phyloP scores from a whole-genome alignment of 345 rosid genomes.

The Moringa oleifera region DNA sequence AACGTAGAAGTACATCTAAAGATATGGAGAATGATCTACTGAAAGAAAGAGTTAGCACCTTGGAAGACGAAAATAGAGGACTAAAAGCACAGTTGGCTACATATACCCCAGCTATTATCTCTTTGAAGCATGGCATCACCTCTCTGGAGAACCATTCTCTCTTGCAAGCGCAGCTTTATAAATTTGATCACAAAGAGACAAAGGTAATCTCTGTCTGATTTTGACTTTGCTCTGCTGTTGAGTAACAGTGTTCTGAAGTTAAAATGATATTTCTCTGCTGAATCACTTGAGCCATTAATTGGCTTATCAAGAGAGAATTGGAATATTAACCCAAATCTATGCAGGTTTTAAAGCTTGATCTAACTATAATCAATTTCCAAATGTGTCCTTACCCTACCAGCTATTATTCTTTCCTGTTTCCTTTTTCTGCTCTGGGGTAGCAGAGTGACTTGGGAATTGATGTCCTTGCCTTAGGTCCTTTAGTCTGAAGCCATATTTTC shows the following conservation, averaged over 20 bases:
- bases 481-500: background rate
- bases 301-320: background rate
- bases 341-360: background rate
- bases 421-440: too few species aligned
- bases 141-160: conserved; percentile 58
- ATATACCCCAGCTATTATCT: conserved; percentile 46
- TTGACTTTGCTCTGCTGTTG: conserved; percentile 5
- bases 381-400: too few species aligned
- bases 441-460: too few species aligned
- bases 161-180: conserved; percentile 23
- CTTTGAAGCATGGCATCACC: conserved; percentile 49
- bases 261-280: background rate
- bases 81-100: conserved; percentile 45
- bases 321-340: too few species aligned
- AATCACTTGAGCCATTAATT: background rate
- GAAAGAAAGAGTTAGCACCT: conserved; percentile 44
- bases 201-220: conserved; percentile 37
- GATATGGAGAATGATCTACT: conserved; percentile 46
- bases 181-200: conserved; percentile 28
- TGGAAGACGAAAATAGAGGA: conserved; percentile 56
- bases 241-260: background rate
- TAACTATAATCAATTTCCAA: too few species aligned
- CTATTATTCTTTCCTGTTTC: too few species aligned
- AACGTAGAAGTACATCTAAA: conserved; percentile 31
- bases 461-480: too few species aligned